These are phyloP conservation scores for Globisporangium heterothallicum DNA, from an alignment of 352 stramenopile genomes.

Conservation along the genomic window DNA sequence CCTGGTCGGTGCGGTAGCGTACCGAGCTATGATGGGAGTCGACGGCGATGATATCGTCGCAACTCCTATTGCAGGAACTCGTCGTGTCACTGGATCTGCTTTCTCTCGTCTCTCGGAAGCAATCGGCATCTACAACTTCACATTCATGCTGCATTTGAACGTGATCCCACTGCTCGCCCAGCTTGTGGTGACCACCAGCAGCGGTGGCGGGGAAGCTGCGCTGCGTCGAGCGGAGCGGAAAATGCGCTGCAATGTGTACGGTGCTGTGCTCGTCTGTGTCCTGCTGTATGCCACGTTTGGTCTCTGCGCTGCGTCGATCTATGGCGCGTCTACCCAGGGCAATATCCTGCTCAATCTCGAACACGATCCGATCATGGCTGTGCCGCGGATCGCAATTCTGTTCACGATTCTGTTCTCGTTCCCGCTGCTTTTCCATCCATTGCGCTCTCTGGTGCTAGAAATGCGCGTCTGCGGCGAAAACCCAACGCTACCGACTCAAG, in stretches of 20 bases:
- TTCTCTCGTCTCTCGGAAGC: conserved; percentile 53
- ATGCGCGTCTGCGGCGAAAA: conserved; percentile 30
- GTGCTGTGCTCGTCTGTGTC: conserved; percentile 39
- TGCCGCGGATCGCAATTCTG: conserved; percentile 59
- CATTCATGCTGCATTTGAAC: conserved; percentile 80
- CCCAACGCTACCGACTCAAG: conserved; percentile 17
- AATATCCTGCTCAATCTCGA: conserved; percentile 80
- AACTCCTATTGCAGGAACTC: not conserved
- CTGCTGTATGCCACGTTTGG: conserved; percentile 63
- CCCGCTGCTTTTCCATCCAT: conserved; percentile 64
- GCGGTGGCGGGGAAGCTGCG: conserved; percentile 8
- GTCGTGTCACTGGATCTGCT: not conserved
- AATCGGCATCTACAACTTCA: conserved; percentile 82
- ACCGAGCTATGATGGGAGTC: conserved; percentile 30
- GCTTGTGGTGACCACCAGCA: conserved; percentile 25
- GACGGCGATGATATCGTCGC: conserved; percentile 1
- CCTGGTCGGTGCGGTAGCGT: conserved; percentile 54
- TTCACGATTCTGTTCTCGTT: conserved; percentile 76
- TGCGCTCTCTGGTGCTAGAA: conserved; percentile 59
- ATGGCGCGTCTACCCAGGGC: conserved; percentile 48
- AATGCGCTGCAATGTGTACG: conserved; percentile 45
- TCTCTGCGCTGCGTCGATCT: conserved; percentile 51
- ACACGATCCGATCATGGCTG: conserved; percentile 61
- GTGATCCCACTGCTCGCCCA: conserved; percentile 68
- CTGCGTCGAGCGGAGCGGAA: conserved; percentile 17